Evolutionary conservation across 2,329 filamentous ascomycete genomes (phyloP).

Genomic region (Amauroascus verrucosus): DNA sequence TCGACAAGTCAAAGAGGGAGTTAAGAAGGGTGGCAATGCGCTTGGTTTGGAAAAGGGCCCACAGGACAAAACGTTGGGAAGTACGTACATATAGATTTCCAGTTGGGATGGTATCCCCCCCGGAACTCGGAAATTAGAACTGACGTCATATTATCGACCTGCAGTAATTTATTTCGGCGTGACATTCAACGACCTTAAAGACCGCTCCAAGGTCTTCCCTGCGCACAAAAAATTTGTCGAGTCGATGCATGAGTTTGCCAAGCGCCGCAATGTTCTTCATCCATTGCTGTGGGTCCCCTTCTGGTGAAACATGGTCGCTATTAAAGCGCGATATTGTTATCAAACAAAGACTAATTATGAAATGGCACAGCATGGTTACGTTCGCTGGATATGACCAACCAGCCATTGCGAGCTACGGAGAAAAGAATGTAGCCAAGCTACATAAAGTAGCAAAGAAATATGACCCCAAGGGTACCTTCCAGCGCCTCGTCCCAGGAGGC

Average conservation of each 20-base stretch:
- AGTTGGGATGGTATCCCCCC: no score
- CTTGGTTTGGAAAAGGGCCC: no score
- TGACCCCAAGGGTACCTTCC: constrained; percentile 10
- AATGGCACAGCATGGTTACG: constrained; percentile 7
- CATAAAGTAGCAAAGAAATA: constrained; percentile 6
- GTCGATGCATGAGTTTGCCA: constrained; percentile 7
- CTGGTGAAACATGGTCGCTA: background rate
- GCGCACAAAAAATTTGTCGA: constrained; percentile 8
- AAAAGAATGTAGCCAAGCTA: constrained; percentile 8
- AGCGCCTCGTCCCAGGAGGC: constrained; percentile 11
- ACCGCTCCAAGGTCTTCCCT: constrained; percentile 1
- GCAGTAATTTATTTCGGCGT: constrained; percentile 10
- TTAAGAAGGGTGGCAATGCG: no score
- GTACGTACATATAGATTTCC: no score
- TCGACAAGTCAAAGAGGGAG: no score
- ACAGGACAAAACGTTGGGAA: no score
- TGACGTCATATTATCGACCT: background rate
- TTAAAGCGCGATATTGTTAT: background rate
- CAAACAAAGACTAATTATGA: background rate
- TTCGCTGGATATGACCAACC: constrained; percentile 10
- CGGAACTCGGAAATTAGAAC: no score
- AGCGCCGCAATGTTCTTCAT: constrained; percentile 1
- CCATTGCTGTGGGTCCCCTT: constrained; percentile 1
- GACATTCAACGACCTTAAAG: constrained; percentile 2
- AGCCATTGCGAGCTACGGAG: constrained; percentile 11